Evolutionary conservation across 345 rosid species (phyloP), one percentile per base, ranked within the genome.

Genomic region (Mangifera indica): DNA sequence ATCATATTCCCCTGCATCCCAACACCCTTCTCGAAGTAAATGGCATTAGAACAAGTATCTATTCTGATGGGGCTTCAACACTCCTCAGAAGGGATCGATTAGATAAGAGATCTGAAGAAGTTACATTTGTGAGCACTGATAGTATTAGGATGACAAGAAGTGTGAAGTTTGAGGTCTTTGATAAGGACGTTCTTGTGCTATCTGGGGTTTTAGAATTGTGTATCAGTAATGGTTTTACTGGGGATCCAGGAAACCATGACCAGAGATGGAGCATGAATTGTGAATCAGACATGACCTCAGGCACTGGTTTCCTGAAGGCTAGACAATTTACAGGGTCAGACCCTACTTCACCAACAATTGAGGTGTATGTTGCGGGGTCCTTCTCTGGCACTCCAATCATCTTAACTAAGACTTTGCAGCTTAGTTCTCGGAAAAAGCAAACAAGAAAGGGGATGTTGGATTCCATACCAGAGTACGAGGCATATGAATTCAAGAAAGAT

Each of bases 291-390:
- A 54, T 83, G 21, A 72, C 83, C 8, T 52, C 80, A 18, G 77
- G 89, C 68, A 64, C 85, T 68, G 79, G 91, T 71, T 83, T 89
- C 75, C 59, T 89, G 32, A 86, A 81, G 78, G 90, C 88, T 60
- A 89, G 83, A 77, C 85, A 80, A 21, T 44, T 59, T 71, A 60
- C 24, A 18, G 83, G 86, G 72, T 79, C 84, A 26, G 89, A 85
- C 40, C 81, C 80, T 56, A 78, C 74, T 49, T 69, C 79, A 8
- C 92, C 93, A 54, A 80, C 84, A 55, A 79, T 92, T 58, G 98
- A 94, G 82, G 93, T 94, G 70, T 94, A 88, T 79, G 86, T 94
- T 37, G 84, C 97, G 17, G 98, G 97, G 14, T 84, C 88, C 71
- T 92, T 85, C 87, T 80, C 84, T 17, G 93, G 93, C 25, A 81